phyloP scores from a whole-genome alignment of 2,329 filamentous ascomycete species.

The Aspergillus awamori region DNA sequence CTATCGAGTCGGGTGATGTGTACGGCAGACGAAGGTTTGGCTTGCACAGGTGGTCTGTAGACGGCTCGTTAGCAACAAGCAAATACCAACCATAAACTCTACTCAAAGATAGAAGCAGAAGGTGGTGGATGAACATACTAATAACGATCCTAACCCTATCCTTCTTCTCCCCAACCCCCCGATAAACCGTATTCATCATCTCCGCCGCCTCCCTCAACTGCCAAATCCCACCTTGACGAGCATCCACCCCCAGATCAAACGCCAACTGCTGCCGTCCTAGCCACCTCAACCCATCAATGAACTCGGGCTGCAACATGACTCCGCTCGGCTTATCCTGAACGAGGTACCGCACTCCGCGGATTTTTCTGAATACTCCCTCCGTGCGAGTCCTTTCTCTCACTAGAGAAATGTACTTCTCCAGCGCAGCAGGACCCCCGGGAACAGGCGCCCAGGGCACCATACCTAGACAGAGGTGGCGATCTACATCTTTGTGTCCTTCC shows the following conservation, averaged over 20 bases:
- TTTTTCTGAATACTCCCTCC: conserved; percentile 64
- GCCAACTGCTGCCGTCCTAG: conserved; percentile 65
- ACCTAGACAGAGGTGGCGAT: conserved; percentile 63
- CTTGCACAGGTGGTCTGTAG: conserved; percentile 83
- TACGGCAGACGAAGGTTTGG: conserved; percentile 66
- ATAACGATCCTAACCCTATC: conserved; percentile 72
- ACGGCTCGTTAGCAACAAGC: conserved; percentile 17
- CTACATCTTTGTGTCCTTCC: conserved; percentile 59
- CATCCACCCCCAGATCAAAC: conserved; percentile 86
- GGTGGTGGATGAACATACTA: conserved; percentile 18
- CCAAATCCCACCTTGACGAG: conserved; percentile 71
- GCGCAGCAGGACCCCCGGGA: conserved; percentile 60
- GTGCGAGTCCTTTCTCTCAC: conserved; percentile 60
- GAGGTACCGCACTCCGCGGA: conserved; percentile 81
- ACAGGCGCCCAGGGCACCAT: conserved; percentile 88
- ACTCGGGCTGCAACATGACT: conserved; percentile 64
- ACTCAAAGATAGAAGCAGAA: neutral
- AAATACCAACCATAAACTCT: neutral
- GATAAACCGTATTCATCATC: conserved; percentile 70
- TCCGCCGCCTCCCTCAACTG: conserved; percentile 72
- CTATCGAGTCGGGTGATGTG: conserved; percentile 50
- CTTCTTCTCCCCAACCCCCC: conserved; percentile 53
- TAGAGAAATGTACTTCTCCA: conserved; percentile 67
- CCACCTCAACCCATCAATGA: conserved; percentile 68
- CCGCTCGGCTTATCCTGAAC: conserved; percentile 74